phyloP scores from a whole-genome alignment of 78 protist genomes.

The Dictyostelium firmibasis region DNA sequence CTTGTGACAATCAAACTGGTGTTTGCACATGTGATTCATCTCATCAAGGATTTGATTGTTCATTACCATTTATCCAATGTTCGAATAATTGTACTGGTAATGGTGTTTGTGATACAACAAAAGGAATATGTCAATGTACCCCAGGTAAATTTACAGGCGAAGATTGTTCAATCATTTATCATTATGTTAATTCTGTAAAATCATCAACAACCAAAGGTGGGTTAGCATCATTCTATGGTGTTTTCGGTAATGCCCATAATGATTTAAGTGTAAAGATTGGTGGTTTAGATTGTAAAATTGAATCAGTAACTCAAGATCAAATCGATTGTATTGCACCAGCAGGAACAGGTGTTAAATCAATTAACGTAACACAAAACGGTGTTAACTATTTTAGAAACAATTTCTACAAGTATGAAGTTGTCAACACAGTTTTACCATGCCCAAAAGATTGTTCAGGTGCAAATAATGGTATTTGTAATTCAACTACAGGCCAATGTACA shows the following conservation, averaged over 20 bases:
- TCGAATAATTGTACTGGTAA: neutral
- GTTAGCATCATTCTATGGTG: neutral
- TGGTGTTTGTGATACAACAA: neutral
- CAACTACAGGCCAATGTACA: neutral
- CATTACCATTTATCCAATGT: neutral
- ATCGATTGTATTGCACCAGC: neutral
- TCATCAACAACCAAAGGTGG: neutral
- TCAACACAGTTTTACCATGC: neutral
- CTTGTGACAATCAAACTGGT: neutral
- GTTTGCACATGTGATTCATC: neutral
- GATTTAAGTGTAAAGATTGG: neutral
- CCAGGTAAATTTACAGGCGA: neutral
- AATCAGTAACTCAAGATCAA: neutral
- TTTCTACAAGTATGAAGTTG: neutral
- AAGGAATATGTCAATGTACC: neutral
- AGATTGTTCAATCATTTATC: neutral
- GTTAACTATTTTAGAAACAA: neutral
- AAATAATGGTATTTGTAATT: neutral
- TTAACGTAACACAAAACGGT: neutral
- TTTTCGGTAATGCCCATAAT: neutral
- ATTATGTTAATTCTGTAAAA: neutral
- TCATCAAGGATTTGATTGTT: neutral
- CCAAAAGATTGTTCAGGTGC: neutral
- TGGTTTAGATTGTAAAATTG: neutral
- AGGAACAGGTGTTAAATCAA: neutral